Percentiles rank a stretch among this genome's conserved stretches.
phyloP scores from a whole-genome alignment of 1,284 basidiomycete species.

The Apiotrichum montevideense region DNA sequence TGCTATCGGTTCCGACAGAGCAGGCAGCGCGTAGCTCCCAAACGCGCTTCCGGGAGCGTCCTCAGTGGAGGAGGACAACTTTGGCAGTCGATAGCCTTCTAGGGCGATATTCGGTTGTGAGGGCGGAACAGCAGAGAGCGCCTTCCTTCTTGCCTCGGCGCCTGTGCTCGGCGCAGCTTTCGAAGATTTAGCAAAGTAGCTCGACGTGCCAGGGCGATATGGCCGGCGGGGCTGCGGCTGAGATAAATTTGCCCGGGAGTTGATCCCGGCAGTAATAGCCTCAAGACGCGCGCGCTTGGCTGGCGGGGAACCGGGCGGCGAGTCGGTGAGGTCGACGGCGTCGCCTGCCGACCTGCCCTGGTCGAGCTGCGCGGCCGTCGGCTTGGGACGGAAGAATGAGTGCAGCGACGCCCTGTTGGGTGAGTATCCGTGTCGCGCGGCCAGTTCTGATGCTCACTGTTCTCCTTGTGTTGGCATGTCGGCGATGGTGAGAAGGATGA shows the following conservation, averaged over 20 bases:
- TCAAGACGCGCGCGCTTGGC: slow-evolving; percentile 21
- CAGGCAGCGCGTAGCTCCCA: slow-evolving; percentile 13
- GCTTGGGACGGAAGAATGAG: slow-evolving; percentile 44
- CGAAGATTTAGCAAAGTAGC: neutral
- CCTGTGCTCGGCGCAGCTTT: neutral
- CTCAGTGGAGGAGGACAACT: neutral
- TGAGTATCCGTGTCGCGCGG: neutral
- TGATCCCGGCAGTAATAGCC: neutral
- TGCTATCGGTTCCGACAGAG: neutral
- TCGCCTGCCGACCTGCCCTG: slow-evolving; percentile 10
- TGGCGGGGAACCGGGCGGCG: slow-evolving; percentile 23
- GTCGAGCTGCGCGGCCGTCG: slow-evolving; percentile 14
- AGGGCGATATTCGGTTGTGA: slow-evolving; percentile 4
- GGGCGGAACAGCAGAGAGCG: neutral
- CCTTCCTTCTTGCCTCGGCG: neutral
- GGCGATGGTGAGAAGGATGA: too few species aligned
- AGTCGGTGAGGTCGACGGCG: slow-evolving; percentile 30
- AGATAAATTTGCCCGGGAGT: neutral
- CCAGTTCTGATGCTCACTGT: too few species aligned
- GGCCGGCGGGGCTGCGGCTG: neutral
- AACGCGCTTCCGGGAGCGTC: slow-evolving; percentile 21
- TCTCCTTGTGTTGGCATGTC: too few species aligned
- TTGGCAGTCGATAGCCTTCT: slow-evolving; percentile 20
- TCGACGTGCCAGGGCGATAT: neutral
- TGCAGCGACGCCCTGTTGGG: slow-evolving; percentile 32